These are phyloP conservation scores for Gardenia jasminoides DNA, from an alignment of 257 asterid genomes.

Conservation along the genomic window DNA sequence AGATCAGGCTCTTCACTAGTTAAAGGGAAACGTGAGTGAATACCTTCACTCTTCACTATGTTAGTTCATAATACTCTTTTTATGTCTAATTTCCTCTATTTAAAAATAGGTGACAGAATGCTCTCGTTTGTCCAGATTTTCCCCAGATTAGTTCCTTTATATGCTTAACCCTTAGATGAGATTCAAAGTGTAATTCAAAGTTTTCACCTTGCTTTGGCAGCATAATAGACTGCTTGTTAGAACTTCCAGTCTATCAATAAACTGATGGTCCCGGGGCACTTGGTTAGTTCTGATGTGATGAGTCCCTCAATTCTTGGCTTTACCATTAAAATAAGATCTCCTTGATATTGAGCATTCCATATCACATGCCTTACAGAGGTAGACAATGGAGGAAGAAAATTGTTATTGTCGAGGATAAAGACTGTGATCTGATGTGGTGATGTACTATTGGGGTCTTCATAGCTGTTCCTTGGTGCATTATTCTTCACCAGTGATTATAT, in stretches of 20 bases:
- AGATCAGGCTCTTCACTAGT: conserved; percentile 37
- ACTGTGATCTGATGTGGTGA: not conserved
- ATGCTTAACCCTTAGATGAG: not conserved
- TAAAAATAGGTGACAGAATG: not conserved
- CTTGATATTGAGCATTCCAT: not conserved
- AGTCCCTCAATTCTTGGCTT: not conserved
- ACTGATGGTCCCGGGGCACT: not conserved
- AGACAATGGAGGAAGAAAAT: not conserved
- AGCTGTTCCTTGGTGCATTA: not conserved
- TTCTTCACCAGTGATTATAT: not conserved
- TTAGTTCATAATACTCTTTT: not conserved
- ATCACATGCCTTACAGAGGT: not conserved
- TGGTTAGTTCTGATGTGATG: not conserved
- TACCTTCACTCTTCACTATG: not conserved
- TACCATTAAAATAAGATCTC: not conserved
- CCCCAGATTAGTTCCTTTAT: not conserved
- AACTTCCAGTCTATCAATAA: not conserved
- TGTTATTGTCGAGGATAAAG: not conserved
- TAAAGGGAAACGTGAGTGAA: conserved; percentile 61
- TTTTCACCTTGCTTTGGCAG: not conserved
- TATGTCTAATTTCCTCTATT: not conserved
- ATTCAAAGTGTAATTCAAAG: not conserved
- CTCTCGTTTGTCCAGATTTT: not conserved
- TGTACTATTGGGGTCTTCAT: not conserved
- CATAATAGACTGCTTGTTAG: not conserved